A percentile compares a stretch with the other conserved stretches of the same genome.
These are phyloP conservation scores for Lipomyces mesembrius DNA, from an alignment of 805 yeast species.

Conservation along the genomic window DNA sequence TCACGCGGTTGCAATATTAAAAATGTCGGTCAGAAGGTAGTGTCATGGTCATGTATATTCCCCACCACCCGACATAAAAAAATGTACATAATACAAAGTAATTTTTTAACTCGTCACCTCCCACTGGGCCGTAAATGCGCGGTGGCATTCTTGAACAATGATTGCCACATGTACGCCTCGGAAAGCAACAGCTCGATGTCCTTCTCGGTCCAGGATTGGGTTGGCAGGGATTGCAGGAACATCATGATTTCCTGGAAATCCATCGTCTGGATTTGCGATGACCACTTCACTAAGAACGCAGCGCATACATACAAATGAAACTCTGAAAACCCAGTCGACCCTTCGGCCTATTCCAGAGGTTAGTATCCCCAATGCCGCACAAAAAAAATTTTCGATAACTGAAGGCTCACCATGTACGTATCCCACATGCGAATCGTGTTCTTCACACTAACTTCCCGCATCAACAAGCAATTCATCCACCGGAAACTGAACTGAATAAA, in stretches of 20 bases:
- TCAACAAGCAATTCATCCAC: slow-evolving; percentile 97
- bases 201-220: slow-evolving; percentile 80
- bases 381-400: too few relatives aligned
- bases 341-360: slow-evolving; percentile 45
- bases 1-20: slow-evolving; percentile 10
- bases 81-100: neutral
- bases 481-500: slow-evolving; percentile 94
- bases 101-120: neutral
- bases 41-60: too few relatives aligned
- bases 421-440: slow-evolving; percentile 97
- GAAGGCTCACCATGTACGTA: slow-evolving; percentile 61
- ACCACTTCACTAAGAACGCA: slow-evolving; percentile 89
- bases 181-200: slow-evolving; percentile 90
- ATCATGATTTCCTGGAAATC: slow-evolving; percentile 95
- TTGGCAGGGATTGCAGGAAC: slow-evolving; percentile 89
- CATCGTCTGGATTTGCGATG: slow-evolving; percentile 74
- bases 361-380: neutral
- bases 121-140: slow-evolving; percentile 63
- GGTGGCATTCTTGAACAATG: slow-evolving; percentile 83
- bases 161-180: slow-evolving; percentile 97
- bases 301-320: slow-evolving; percentile 98
- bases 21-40: neutral
- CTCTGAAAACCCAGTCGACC: slow-evolving; percentile 74
- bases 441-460: slow-evolving; percentile 85
- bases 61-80: too few relatives aligned